Base-by-base conservation (phyloP, 495 filamentous ascomycete genomes). In the Penicillium salamii region DNA sequence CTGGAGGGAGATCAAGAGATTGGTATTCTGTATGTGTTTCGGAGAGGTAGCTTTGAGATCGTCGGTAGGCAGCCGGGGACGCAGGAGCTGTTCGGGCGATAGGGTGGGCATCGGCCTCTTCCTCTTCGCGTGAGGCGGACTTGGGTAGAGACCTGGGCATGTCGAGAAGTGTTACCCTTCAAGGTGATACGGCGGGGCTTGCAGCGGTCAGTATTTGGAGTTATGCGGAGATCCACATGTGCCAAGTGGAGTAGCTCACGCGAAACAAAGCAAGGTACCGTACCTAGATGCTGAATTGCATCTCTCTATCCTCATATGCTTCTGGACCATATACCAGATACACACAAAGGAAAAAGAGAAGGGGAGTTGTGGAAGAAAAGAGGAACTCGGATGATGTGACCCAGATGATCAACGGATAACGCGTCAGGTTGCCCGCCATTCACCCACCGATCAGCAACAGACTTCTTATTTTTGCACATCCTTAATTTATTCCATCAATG, bases 11-110 rank as follows among this genome's bases (percentile, higher is more conserved):
- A 34, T 67, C 67, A 13, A 71, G 55, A 5, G 69, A 68, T 38
- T 74, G 57, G 47, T 72, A 69, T 12, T 58, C 65, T 7, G 66
- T 69, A 29, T 71, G 69, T 13, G 65, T 61, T 53, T 72, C 71
- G 21, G 63, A 62, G 13, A 68, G 62, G 46, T 66, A 58, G 49
- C 65, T 67, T 46, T 68, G 63, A 34, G 47, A 50, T 46, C 69
- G 63, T 47, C 71, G 51, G 57, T 67, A 61, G 14, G 63, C 64
- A 11, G 57, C 57, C 2, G 71, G 71, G 4, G 70, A 73, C 0
- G 69, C 69, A 21, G 71, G 71, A 29, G 69, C 71, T 11, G 71
- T 73, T 44, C 63, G 61, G 24, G 66, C 24, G 21, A 46, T 40
- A 11, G 7, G 29, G n/a, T n/a, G n/a, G n/a, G n/a, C n/a, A n/a